phyloP scores from a whole-genome alignment of 208 protist genomes.

The Phytomonas sp. region DNA sequence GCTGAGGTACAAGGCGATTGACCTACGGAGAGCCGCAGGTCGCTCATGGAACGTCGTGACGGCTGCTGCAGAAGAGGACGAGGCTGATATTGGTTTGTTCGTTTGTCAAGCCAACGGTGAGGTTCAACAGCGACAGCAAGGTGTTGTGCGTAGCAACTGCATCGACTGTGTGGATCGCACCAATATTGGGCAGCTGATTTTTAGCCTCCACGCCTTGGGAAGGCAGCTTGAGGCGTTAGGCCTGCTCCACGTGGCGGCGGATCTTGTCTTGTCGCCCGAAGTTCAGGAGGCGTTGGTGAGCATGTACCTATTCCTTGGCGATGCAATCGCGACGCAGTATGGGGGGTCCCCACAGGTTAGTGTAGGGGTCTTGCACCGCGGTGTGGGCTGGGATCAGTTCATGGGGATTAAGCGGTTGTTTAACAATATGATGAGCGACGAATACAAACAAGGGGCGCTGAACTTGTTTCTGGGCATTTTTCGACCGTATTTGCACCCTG shows the following conservation, averaged over 20 bases:
- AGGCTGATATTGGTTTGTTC: constrained; percentile 45
- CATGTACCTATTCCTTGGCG: constrained; percentile 76
- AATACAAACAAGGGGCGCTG: constrained; percentile 62
- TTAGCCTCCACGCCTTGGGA: constrained; percentile 73
- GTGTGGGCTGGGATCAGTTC: constrained; percentile 74
- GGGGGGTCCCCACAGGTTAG: constrained; percentile 81
- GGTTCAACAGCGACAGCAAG: constrained; percentile 45
- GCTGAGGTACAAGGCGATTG: constrained; percentile 73
- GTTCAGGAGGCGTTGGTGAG: constrained; percentile 57
- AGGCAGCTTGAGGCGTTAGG: constrained; percentile 51
- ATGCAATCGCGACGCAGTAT: constrained; percentile 84
- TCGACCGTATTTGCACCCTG: constrained; percentile 22
- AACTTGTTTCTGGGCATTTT: constrained; percentile 82
- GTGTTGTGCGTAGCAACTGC: constrained; percentile 95
- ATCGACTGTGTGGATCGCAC: constrained; percentile 97
- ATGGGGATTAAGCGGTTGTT: constrained; percentile 86
- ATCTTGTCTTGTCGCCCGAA: constrained; percentile 18
- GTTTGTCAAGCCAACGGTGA: constrained; percentile 10
- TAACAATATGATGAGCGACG: constrained; percentile 76
- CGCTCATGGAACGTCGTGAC: constrained; percentile 71
- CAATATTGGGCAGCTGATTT: constrained; percentile 93
- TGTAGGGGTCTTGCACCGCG: constrained; percentile 75
- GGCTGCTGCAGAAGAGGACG: constrained; percentile 34
- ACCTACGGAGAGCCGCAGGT: constrained; percentile 62
- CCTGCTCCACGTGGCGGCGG: constrained; percentile 28